Evolutionary conservation across 805 yeast species (phyloP).

Genomic region (Yarrowia divulgata): DNA sequence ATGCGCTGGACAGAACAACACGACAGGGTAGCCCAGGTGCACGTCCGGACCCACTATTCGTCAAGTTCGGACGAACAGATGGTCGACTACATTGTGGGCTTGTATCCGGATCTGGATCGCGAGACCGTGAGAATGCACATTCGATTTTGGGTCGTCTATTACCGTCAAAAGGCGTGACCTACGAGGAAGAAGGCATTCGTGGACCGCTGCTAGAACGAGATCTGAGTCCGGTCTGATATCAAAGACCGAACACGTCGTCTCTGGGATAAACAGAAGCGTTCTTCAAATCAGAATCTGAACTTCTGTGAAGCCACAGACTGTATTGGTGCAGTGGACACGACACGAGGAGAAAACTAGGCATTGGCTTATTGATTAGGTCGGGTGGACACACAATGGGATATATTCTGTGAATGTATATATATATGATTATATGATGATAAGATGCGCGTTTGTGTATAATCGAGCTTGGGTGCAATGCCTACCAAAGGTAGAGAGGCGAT

Average conservation of each 20-base stretch:
- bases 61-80: conserved; percentile 7
- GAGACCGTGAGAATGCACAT: conserved; percentile 30
- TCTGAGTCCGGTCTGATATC: not conserved
- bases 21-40: conserved; percentile 34
- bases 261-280: not conserved
- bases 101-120: conserved; percentile 25
- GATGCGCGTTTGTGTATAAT: not conserved
- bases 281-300: not conserved
- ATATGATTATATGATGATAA: not conserved
- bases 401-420: conserved; percentile 21
- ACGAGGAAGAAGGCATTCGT: not conserved
- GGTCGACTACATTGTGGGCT: conserved; percentile 25
- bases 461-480: too few relatives aligned
- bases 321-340: not conserved
- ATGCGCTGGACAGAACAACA: conserved; percentile 39
- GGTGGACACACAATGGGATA: not conserved
- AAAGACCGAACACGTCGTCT: not conserved
- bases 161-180: not conserved
- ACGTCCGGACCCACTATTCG: conserved; percentile 14
- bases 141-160: conserved; percentile 28
- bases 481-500: too few relatives aligned
- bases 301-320: not conserved
- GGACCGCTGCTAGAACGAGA: not conserved
- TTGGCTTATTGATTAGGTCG: conserved; percentile 1
- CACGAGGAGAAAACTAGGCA: not conserved